These are phyloP conservation scores for Trichoderma koningiopsis DNA, from an alignment of 2,329 filamentous ascomycete genomes.

Conservation along the genomic window DNA sequence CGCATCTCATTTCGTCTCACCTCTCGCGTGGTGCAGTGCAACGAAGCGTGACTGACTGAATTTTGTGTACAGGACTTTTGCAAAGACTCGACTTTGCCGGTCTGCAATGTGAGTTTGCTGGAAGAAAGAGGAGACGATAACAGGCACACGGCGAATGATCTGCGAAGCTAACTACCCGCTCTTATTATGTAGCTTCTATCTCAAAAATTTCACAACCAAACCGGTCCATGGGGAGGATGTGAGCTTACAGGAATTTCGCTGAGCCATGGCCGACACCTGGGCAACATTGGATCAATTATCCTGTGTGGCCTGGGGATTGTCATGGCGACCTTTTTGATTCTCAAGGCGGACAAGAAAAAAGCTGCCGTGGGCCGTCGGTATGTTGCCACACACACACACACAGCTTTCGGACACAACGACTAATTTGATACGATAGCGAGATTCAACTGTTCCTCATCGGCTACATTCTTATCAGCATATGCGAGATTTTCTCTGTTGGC, in stretches of 20 bases:
- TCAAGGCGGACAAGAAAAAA: conserved; percentile 83
- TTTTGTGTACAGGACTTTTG: conserved; percentile 67
- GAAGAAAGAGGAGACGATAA: neutral
- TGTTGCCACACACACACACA: conserved; percentile 30
- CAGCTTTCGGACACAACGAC: neutral
- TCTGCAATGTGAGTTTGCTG: conserved; percentile 73
- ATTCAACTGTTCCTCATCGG: conserved; percentile 92
- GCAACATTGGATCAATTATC: conserved; percentile 91
- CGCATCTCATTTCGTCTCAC: neutral
- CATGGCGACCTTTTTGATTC: conserved; percentile 66
- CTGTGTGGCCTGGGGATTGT: conserved; percentile 77
- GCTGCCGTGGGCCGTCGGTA: conserved; percentile 93
- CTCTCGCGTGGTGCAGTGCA: conserved; percentile 19
- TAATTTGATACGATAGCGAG: conserved; percentile 62
- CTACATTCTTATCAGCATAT: conserved; percentile 86
- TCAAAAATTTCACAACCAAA: conserved; percentile 57
- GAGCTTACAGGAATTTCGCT: conserved; percentile 74
- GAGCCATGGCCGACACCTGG: conserved; percentile 65
- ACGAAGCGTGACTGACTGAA: conserved; percentile 30
- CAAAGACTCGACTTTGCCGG: conserved; percentile 77
- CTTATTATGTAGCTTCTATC: conserved; percentile 45
- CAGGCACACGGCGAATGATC: neutral
- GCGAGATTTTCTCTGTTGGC: conserved; percentile 95
- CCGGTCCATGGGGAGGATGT: conserved; percentile 68
- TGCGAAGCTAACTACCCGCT: neutral